Conservation (phyloP, 1,139 yeast species). For the Candida neerlandica region DNA sequence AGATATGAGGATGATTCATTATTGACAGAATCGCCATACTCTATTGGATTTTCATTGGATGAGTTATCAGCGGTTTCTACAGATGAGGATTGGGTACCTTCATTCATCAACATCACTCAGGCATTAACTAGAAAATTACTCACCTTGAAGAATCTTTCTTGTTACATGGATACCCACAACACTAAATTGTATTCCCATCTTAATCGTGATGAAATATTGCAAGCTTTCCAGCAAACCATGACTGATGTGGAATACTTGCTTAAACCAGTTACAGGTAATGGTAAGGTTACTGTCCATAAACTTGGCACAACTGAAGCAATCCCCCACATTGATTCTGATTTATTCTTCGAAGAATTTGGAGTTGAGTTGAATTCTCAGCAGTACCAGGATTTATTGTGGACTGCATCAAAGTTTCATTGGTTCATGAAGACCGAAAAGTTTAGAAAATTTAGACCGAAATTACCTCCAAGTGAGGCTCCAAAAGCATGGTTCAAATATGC, state of each 20-base stretch:
- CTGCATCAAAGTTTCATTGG: slow-evolving; percentile 81
- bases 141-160: slow-evolving; percentile 71
- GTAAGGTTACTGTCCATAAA: slow-evolving; percentile 81
- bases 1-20: slow-evolving; percentile 83
- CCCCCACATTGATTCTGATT: slow-evolving; percentile 77
- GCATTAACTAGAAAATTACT: slow-evolving; percentile 74
- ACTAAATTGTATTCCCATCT: slow-evolving; percentile 44
- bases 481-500: slow-evolving; percentile 81
- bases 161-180: slow-evolving; percentile 84
- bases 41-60: slow-evolving; percentile 78
- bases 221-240: slow-evolving; percentile 35
- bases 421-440: slow-evolving; percentile 75
- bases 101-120: slow-evolving; percentile 75
- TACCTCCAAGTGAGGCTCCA: slow-evolving; percentile 66
- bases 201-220: slow-evolving; percentile 46
- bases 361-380: slow-evolving; percentile 82
- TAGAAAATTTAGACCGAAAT: slow-evolving; percentile 68
- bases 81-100: slow-evolving; percentile 81
- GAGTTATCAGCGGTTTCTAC: slow-evolving; percentile 94
- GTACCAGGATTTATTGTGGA: slow-evolving; percentile 78
- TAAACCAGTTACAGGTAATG: slow-evolving; percentile 88
- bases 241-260: slow-evolving; percentile 63
- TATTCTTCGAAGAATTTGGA: slow-evolving; percentile 86
- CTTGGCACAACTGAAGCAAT: slow-evolving; percentile 64
- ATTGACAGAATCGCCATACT: slow-evolving; percentile 71